phyloP scores from a whole-genome alignment of 306 rosid species.

The Benincasa hispida region DNA sequence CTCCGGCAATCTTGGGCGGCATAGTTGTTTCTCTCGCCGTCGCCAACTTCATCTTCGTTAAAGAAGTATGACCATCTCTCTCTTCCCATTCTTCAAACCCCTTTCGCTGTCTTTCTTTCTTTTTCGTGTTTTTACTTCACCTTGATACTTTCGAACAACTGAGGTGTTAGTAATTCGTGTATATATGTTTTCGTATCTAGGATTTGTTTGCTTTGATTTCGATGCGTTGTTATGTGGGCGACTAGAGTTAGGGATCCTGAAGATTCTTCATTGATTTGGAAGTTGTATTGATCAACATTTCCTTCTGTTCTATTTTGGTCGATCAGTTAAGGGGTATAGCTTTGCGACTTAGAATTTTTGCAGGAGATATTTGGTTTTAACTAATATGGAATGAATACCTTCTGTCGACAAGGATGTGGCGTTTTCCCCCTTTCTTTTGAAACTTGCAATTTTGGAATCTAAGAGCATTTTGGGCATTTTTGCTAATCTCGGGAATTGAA shows the following conservation, averaged over 20 bases:
- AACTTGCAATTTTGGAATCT: not conserved
- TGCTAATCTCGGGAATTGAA: not conserved
- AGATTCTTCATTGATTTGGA: not conserved
- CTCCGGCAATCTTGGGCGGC: constrained; percentile 43
- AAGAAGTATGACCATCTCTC: constrained; percentile 19
- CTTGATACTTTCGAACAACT: not conserved
- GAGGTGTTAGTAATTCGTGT: too few species aligned
- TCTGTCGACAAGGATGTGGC: not conserved
- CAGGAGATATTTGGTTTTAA: too few species aligned
- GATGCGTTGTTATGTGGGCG: not conserved
- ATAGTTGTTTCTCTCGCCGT: constrained; percentile 38
- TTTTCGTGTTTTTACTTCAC: not conserved
- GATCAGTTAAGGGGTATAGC: too few species aligned
- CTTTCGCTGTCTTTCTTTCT: not conserved
- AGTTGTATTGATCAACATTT: not conserved
- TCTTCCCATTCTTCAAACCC: not conserved
- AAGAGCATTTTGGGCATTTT: not conserved
- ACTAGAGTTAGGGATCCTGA: not conserved
- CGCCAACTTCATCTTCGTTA: constrained; percentile 32
- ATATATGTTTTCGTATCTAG: too few species aligned
- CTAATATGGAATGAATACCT: not conserved
- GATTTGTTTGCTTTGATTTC: not conserved
- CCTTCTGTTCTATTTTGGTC: not conserved
- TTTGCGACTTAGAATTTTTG: too few species aligned
- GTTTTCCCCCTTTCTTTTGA: not conserved